phyloP scores from a whole-genome alignment of 2,329 filamentous ascomycete genomes.

The Claviceps sp. region DNA sequence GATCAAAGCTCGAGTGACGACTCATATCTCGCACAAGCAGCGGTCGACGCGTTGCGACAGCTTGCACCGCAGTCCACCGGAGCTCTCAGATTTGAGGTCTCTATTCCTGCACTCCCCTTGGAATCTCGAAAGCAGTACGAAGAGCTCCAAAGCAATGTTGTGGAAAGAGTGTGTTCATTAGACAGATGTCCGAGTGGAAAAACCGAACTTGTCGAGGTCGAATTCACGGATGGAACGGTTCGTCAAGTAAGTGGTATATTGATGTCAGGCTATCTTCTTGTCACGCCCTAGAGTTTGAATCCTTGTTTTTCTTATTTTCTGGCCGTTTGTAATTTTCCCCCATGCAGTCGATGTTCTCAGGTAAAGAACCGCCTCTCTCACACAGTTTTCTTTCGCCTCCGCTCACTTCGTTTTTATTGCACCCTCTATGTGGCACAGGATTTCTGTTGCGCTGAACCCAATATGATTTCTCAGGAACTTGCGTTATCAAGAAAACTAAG shows the following conservation, averaged over 20 bases:
- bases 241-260: slow-evolving; percentile 22
- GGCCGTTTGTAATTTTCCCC: no score
- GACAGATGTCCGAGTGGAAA: slow-evolving; percentile 13
- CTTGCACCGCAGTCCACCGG: not conserved
- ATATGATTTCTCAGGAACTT: not conserved
- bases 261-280: not conserved
- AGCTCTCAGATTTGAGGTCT: slow-evolving; percentile 16
- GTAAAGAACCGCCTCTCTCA: no score
- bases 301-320: no score
- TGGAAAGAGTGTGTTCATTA: slow-evolving; percentile 24
- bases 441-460: not conserved
- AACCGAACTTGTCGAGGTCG: slow-evolving; percentile 20
- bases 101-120: slow-evolving; percentile 15
- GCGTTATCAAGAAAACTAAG: not conserved
- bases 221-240: slow-evolving; percentile 33
- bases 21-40: not conserved
- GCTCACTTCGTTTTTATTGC: not conserved
- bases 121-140: slow-evolving; percentile 18
- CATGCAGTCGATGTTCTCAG: no score
- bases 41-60: not conserved
- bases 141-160: slow-evolving; percentile 20
- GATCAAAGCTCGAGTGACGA: slow-evolving; percentile 1
- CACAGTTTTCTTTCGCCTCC: not conserved
- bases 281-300: no score
- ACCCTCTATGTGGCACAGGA: not conserved